A percentile compares a stretch with the other conserved stretches of the same genome.
Evolutionary conservation across 2,329 filamentous ascomycete species (phyloP).

Genomic region (Leptographium flavum): DNA sequence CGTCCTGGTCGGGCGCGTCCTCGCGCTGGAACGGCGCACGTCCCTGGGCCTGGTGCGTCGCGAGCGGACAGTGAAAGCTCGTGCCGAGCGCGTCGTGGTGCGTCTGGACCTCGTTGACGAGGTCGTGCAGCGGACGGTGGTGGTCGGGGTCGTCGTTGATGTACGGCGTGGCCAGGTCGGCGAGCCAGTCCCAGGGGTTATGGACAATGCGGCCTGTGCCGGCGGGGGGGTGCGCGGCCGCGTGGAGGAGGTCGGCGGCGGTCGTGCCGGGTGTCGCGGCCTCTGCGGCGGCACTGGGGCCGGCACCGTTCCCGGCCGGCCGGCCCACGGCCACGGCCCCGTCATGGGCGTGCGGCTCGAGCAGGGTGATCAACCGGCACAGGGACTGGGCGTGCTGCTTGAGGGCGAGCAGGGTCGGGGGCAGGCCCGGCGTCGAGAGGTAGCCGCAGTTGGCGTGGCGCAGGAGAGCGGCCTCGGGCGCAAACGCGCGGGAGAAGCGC

Average conservation of each 20-base stretch:
- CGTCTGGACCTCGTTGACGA: conserved; percentile 29
- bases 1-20: not conserved
- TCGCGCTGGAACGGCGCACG: conserved; percentile 10
- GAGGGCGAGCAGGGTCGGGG: conserved; percentile 40
- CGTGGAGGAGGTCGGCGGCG: not conserved
- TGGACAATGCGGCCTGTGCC: conserved; percentile 4
- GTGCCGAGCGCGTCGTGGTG: conserved; percentile 27
- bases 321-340: conserved; percentile 4
- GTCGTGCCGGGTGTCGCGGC: not conserved
- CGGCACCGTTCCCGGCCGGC: not conserved
- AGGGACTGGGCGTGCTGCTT: conserved; percentile 49
- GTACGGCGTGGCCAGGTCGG: conserved; percentile 34
- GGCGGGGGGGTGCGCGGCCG: not conserved
- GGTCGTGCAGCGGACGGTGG: conserved; percentile 28
- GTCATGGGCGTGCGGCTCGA: conserved; percentile 21
- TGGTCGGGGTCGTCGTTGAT: conserved; percentile 31
- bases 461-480: conserved; percentile 18
- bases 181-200: conserved; percentile 44
- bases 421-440: conserved; percentile 33
- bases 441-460: conserved; percentile 42
- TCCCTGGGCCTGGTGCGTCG: conserved; percentile 13
- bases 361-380: conserved; percentile 32
- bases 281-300: not conserved
- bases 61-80: conserved; percentile 31
- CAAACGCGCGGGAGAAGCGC: conserved; percentile 21